A percentile compares a stretch with the other conserved stretches of the same genome.
These are phyloP conservation scores for Flaveria bidentis DNA, from an alignment of 129 eudicot species.

Conservation along the genomic window DNA sequence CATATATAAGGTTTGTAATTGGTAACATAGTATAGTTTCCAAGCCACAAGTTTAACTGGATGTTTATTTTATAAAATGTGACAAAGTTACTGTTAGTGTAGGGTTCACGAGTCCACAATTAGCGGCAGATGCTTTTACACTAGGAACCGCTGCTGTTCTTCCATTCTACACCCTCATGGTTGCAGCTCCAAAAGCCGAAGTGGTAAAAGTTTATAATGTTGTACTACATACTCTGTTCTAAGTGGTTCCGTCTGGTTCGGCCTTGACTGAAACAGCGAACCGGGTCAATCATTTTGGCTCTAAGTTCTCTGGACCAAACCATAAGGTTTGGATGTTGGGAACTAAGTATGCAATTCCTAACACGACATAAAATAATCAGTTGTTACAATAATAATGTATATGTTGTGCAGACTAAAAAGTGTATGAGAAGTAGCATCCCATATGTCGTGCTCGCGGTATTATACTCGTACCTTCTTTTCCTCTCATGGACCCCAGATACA, in stretches of 20 bases:
- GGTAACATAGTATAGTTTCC: background rate
- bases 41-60: background rate
- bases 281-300: background rate
- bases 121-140: constrained; percentile 73
- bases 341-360: background rate
- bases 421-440: constrained; percentile 70
- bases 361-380: background rate
- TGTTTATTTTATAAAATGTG: background rate
- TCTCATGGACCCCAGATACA: constrained; percentile 98
- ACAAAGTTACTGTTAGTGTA: constrained; percentile 27
- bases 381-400: too few relatives aligned
- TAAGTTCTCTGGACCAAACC: constrained; percentile 9
- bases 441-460: constrained; percentile 70
- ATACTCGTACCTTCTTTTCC: constrained; percentile 73
- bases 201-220: constrained; percentile 43
- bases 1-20: constrained; percentile 4
- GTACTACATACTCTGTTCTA: background rate
- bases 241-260: background rate
- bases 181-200: constrained; percentile 81
- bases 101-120: constrained; percentile 59
- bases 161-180: constrained; percentile 94
- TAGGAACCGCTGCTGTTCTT: constrained; percentile 92
- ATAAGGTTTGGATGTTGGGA: background rate
- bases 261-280: background rate
- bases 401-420: constrained; percentile 72